Evolutionary conservation across 495 filamentous ascomycete genomes (phyloP).

Genomic region (Hypoxylon cercidicola): DNA sequence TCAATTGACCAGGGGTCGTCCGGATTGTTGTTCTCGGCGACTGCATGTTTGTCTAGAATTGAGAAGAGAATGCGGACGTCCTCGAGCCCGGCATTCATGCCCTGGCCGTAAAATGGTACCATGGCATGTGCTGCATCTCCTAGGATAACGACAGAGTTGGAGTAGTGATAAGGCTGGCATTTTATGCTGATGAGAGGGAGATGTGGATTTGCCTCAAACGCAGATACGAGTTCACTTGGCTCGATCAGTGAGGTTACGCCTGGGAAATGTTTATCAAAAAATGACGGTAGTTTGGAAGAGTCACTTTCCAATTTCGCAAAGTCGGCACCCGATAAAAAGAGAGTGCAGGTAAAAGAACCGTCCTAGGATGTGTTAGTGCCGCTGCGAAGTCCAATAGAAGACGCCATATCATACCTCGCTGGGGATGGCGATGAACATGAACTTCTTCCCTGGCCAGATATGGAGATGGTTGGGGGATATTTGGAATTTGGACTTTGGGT

Average conservation of each 20-base stretch:
- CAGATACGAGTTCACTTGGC: conserved; percentile 69
- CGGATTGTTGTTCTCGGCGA: conserved; percentile 43
- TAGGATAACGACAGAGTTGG: conserved; percentile 80
- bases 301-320: conserved; percentile 69
- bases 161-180: conserved; percentile 86
- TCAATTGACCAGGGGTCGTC: conserved; percentile 22
- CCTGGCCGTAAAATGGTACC: conserved; percentile 94
- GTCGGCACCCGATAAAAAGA: conserved; percentile 77
- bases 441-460: conserved; percentile 92
- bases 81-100: conserved; percentile 88
- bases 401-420: conserved; percentile 61
- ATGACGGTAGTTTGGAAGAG: conserved; percentile 66
- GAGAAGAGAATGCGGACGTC: conserved; percentile 85
- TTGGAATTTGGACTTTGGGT: conserved; percentile 68
- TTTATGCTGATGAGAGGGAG: conserved; percentile 93
- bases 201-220: conserved; percentile 83
- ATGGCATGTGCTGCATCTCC: conserved; percentile 98
- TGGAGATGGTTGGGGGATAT: conserved; percentile 93
- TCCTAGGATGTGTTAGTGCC: conserved; percentile 60
- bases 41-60: conserved; percentile 70
- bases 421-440: conserved; percentile 99
- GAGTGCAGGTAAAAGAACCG: conserved; percentile 92
- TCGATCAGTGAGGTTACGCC: conserved; percentile 87
- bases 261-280: conserved; percentile 85
- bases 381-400: not conserved